These are phyloP conservation scores for Bremia lactucae DNA, from an alignment of 352 stramenopile genomes.

Conservation along the genomic window DNA sequence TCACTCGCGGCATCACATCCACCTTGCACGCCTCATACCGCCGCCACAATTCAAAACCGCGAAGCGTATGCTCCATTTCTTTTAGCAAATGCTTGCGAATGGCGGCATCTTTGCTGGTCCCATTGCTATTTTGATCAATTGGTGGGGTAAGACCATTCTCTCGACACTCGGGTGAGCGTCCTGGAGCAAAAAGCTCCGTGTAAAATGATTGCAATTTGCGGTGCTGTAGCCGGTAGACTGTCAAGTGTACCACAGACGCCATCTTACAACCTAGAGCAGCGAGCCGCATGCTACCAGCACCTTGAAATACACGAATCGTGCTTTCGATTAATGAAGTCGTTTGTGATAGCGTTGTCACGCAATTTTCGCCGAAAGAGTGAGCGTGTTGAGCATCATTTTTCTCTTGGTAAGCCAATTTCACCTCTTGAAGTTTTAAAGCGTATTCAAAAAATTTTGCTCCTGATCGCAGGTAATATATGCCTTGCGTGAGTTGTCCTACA, in stretches of 20 bases:
- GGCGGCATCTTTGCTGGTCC: constrained; percentile 45
- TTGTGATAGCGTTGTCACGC: constrained; percentile 57
- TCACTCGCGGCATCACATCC: constrained; percentile 60
- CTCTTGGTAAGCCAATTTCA: constrained; percentile 73
- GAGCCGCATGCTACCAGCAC: constrained; percentile 43
- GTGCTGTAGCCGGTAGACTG: constrained; percentile 76
- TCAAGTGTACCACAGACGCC: constrained; percentile 62
- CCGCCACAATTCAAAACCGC: constrained; percentile 82
- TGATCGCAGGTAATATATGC: constrained; percentile 63
- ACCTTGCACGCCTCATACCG: constrained; percentile 66
- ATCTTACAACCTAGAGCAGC: constrained; percentile 79
- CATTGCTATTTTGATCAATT: constrained; percentile 31
- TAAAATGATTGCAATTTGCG: constrained; percentile 69
- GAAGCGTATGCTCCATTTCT: constrained; percentile 78
- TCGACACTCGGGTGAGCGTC: constrained; percentile 59
- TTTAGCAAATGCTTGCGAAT: constrained; percentile 64
- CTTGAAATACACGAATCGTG: constrained; percentile 58
- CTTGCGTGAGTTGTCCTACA: constrained; percentile 45
- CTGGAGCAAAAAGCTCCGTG: constrained; percentile 68
- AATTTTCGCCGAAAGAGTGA: constrained; percentile 48
- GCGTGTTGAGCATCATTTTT: constrained; percentile 54
- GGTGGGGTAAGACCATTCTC: constrained; percentile 64
- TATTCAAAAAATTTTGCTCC: constrained; percentile 80
- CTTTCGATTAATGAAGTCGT: constrained; percentile 75
- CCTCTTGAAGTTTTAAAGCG: constrained; percentile 62